A percentile compares a stretch with the other conserved stretches of the same genome.
Conservation (phyloP, 2,329 filamentous ascomycete genomes). For the Berkeleyomyces basicola region DNA sequence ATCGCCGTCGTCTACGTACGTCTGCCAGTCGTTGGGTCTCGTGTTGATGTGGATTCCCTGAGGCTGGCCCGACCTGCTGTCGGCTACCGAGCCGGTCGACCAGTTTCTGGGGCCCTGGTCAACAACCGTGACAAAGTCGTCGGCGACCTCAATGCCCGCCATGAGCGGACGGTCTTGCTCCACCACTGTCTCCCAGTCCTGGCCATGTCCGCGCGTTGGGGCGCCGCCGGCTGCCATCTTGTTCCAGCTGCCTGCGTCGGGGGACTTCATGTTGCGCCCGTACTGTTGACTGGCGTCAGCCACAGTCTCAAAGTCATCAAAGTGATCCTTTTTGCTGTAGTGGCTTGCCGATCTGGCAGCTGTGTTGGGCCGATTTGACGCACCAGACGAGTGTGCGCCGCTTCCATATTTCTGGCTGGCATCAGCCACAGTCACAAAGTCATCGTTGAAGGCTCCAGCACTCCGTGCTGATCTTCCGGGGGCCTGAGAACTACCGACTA, state of each 20-base stretch:
- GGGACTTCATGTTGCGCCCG: not conserved
- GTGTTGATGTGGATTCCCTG: slow-evolving; percentile 5
- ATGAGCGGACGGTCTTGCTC: not conserved
- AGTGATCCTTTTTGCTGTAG: not conserved
- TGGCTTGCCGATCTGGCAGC: not conserved
- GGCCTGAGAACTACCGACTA: too few species aligned
- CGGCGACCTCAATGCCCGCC: not conserved
- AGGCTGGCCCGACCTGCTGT: not conserved
- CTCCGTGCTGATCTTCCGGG: too few species aligned
- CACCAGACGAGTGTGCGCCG: not conserved
- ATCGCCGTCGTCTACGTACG: not conserved
- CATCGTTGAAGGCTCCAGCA: not conserved
- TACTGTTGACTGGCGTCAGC: not conserved
- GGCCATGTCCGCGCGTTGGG: not conserved
- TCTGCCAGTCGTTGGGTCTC: not conserved
- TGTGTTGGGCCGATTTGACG: too few species aligned
- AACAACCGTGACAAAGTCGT: slow-evolving; percentile 7
- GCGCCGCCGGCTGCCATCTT: not conserved
- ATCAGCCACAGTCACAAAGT: slow-evolving; percentile 3
- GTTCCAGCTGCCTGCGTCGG: not conserved
- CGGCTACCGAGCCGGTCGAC: not conserved
- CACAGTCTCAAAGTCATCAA: slow-evolving; percentile 2
- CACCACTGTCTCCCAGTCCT: slow-evolving; percentile 10
- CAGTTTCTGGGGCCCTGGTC: not conserved
- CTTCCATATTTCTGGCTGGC: slow-evolving; percentile 8